phyloP scores from a whole-genome alignment of 2,329 filamentous ascomycete species.

The Fusarium virguliforme region DNA sequence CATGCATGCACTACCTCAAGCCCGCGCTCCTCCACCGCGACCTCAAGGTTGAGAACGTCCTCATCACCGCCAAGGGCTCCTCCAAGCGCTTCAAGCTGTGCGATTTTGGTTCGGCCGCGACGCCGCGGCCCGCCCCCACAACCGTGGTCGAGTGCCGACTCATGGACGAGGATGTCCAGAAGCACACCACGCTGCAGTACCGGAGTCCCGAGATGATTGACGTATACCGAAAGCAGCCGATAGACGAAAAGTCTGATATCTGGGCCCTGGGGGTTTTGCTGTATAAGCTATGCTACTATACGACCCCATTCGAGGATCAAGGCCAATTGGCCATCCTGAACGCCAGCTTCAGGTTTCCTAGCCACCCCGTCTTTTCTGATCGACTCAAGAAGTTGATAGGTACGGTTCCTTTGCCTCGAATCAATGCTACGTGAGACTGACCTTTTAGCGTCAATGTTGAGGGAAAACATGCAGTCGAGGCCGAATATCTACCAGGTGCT shows the following conservation, averaged over 20 bases:
- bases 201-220: conserved; percentile 99
- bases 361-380: conserved; percentile 91
- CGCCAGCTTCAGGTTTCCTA: conserved; percentile 92
- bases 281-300: conserved; percentile 99
- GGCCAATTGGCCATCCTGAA: conserved; percentile 98
- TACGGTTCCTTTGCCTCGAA: conserved; percentile 56
- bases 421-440: conserved; percentile 39
- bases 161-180: conserved; percentile 97
- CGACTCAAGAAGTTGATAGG: conserved; percentile 91
- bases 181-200: conserved; percentile 97
- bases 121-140: conserved; percentile 86
- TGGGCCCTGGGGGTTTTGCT: conserved; percentile 96
- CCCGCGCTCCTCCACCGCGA: conserved; percentile 93
- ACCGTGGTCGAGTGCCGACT: conserved; percentile 90
- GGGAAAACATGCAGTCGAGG: conserved; percentile 82
- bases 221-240: conserved; percentile 95
- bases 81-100: conserved; percentile 92
- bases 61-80: conserved; percentile 81
- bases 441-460: conserved; percentile 84
- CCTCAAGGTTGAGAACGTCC: conserved; percentile 97
- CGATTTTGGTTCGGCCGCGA: conserved; percentile 94
- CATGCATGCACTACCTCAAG: conserved; percentile 99
- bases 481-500: conserved; percentile 97
- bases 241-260: conserved; percentile 99
- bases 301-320: conserved; percentile 97